phyloP scores from a whole-genome alignment of 139 green algal genomes.

The Klebsormidium nitens region DNA sequence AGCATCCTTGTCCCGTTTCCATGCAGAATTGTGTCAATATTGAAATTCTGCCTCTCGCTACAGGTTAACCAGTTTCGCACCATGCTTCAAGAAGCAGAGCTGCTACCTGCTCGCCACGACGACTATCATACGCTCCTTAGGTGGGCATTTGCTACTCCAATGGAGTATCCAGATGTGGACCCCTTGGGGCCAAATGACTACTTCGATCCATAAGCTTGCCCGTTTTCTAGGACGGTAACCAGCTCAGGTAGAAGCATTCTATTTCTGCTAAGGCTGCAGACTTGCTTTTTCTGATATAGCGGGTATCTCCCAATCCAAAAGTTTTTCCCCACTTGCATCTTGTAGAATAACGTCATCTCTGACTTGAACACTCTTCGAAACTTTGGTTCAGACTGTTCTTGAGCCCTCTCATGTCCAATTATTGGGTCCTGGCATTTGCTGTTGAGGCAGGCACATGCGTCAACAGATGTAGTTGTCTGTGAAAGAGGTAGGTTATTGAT shows the following conservation, averaged over 20 bases:
- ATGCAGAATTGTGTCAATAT: too few species aligned
- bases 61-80: constrained; percentile 4
- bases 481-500: constrained; percentile 29
- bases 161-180: not conserved
- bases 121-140: constrained; percentile 10
- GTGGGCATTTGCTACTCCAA: not conserved
- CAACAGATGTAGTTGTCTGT: not conserved
- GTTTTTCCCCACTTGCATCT: too few species aligned
- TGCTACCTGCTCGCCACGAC: constrained; percentile 3
- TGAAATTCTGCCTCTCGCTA: too few species aligned
- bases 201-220: not conserved
- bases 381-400: not conserved
- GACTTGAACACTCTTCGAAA: not conserved
- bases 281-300: too few species aligned
- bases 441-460: too few species aligned
- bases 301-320: too few species aligned
- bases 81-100: not conserved
- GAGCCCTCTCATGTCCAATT: not conserved
- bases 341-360: too few species aligned
- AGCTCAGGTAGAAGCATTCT: too few species aligned
- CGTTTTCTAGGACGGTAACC: not conserved
- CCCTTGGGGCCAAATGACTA: not conserved
- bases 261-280: too few species aligned
- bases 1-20: too few species aligned
- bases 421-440: not conserved